Evolutionary conservation across 148 eudicot species (phyloP), one percentile per base, ranked within the genome.

Genomic region (Camellia lanceoleosa): DNA sequence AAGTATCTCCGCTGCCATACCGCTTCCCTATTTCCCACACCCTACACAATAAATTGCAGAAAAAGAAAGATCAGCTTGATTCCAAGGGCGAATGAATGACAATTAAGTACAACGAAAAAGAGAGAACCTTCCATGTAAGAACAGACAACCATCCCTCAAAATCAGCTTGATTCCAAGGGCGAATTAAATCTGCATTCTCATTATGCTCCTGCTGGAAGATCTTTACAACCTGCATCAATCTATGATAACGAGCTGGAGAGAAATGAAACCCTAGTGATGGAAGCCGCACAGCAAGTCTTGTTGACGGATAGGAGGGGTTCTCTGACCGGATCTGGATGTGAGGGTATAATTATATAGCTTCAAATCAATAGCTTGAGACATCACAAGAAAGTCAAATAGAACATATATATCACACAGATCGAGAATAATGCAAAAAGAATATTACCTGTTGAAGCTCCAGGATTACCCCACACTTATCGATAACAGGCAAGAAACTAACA

Each of bases 211-310:
- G 90, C 83, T 81, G 87, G 84, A 96, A 96, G 16, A 89, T 82
- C 85, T 92, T 91, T 23, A 85, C 88, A 72, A 96, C 88, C 89
- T 92, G 91, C 97, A 96, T 92, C 86, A 96, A 78, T 63, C 99
- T 92, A 90, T 96, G 99, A 85, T 96, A 96, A 54, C 99, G 97
- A 79, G 99, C 91, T 23, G 99, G 99, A 64, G 99, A 96, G 76
- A 96, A 92, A 86, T 96, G 91, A 81, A 96, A 92, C 23, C 92
- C 94, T 80, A 96, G 84, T 23, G 95, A 94, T 23, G 99, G 99
- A 77, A 96, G 84, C 79, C 94, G 89, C 87, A 96, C 84, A 68
- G 99, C 97, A 75, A 96, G 85, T 83, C 98, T 88, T 79, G 91
- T 94, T 72, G 99, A 88, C 65, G 99, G 99, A 84, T 87, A 81